Evolutionary conservation across 148 eudicot genomes (phyloP), one percentile per base, ranked within the genome.

Genomic region (Talinum fruticosum): DNA sequence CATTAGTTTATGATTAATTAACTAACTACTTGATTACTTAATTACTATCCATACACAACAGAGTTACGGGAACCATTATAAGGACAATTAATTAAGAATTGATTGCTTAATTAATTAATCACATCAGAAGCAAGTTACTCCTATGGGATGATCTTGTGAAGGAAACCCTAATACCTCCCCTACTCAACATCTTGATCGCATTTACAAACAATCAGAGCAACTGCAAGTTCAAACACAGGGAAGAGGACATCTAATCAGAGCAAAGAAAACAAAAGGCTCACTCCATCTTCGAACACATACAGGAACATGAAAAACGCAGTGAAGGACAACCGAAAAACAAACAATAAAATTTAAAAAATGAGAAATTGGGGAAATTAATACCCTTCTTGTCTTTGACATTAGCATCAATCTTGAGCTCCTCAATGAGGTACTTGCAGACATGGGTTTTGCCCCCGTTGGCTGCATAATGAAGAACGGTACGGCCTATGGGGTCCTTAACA

Each of bases 401-500:
- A 74, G 61, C 45, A 59, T 74, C 69, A 15, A 74, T 7, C 68
- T 74, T 74, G 24, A 74, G 51, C 2, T 61, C n/a, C 77, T 74
- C 77, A 74, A 74, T 12, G 45, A 74, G 77, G 69, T 74, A 74
- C n/a, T 74, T 61, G 77, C 77, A 74, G 21, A 74, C 68, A 21
- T 74, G 77, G 34, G 69, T 59, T 59, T n/a, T 61, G 12, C 77
- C 77, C 68, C 77, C 77, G 28, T 34, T 23, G 14, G 68, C 77
- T 1, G 77, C 77, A 62, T 21, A 74, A 74, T 74, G 77, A 38
- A 74, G 77, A 3, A 29, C 33, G 26, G 28, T 10, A 61, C 47
- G 77, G 34, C 68, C 66, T 10, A 1, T 0, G 13, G 54, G 28
- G 53, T 70, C 53, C 41, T 29, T 70, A 38, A 70, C 54, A 10